These are phyloP conservation scores for Suillus hirtellus DNA, from an alignment of 768 basidiomycete genomes.

Conservation along the genomic window DNA sequence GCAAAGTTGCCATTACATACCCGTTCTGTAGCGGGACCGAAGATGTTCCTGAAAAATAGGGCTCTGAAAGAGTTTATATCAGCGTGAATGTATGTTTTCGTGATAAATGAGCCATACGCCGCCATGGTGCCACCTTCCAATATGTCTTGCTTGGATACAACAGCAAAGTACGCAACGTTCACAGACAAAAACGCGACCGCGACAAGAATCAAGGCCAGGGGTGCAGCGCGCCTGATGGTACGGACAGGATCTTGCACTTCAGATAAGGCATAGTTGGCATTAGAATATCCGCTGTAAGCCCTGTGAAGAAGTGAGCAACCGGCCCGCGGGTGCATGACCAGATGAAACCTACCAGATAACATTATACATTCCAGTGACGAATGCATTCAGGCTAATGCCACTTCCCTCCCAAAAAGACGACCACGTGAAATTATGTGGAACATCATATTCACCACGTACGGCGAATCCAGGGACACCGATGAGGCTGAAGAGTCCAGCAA, in stretches of 20 bases:
- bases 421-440: constrained; percentile 62
- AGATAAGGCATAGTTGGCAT: constrained; percentile 73
- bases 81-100: background rate
- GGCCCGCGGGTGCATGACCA: background rate
- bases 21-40: constrained; percentile 59
- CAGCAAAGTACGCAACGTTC: constrained; percentile 75
- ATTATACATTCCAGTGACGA: constrained; percentile 64
- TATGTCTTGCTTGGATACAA: constrained; percentile 70
- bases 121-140: constrained; percentile 62
- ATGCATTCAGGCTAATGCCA: constrained; percentile 54
- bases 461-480: constrained; percentile 48
- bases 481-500: constrained; percentile 56
- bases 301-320: constrained; percentile 32
- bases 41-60: constrained; percentile 74
- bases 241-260: constrained; percentile 69
- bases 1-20: constrained; percentile 33
- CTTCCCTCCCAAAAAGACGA: constrained; percentile 64
- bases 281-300: constrained; percentile 73
- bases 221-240: constrained; percentile 71
- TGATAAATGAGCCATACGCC: constrained; percentile 48
- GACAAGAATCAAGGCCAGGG: constrained; percentile 62
- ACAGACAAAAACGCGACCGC: constrained; percentile 60
- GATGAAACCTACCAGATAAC: constrained; percentile 58
- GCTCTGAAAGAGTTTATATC: constrained; percentile 40
- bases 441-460: constrained; percentile 50